phyloP scores from a whole-genome alignment of 495 filamentous ascomycete genomes.

The Penicillium alfredii region DNA sequence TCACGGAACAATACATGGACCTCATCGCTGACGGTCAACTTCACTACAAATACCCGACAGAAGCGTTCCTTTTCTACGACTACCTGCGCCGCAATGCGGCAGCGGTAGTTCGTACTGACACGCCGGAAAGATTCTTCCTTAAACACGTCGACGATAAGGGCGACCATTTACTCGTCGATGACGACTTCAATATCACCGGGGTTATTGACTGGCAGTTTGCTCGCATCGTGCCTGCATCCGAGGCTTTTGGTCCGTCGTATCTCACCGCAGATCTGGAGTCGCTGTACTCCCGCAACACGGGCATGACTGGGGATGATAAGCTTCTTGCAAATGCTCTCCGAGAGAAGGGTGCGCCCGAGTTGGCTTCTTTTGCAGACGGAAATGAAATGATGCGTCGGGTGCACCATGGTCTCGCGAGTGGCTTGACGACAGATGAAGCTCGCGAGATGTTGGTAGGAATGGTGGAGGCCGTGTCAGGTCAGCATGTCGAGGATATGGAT shows the following conservation, averaged over 20 bases:
- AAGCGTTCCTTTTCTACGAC: too few relatives aligned
- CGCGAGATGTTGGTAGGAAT: conserved; percentile 2
- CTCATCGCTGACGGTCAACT: too few relatives aligned
- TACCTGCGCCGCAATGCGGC: too few relatives aligned
- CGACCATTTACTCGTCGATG: conserved; percentile 21
- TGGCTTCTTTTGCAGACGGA: background rate
- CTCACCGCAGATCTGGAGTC: conserved; percentile 2
- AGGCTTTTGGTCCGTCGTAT: conserved; percentile 8
- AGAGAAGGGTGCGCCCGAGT: background rate
- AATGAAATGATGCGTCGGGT: conserved; percentile 9
- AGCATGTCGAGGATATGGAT: too few relatives aligned
- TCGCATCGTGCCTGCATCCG: conserved; percentile 1
- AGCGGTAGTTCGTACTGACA: too few relatives aligned
- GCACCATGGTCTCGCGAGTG: conserved; percentile 4
- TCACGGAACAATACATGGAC: too few relatives aligned
- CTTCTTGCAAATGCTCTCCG: conserved; percentile 1
- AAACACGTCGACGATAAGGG: conserved; percentile 8
- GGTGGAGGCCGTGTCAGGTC: too few relatives aligned
- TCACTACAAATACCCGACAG: too few relatives aligned
- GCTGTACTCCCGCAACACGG: conserved; percentile 1
- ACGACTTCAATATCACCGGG: conserved; percentile 21
- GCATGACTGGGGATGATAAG: conserved; percentile 2
- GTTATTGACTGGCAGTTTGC: conserved; percentile 21
- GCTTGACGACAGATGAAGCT: conserved; percentile 3
- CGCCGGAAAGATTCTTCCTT: too few relatives aligned